Conservation (phyloP, 306 rosid genomes). For the Cicer yamashitae region DNA sequence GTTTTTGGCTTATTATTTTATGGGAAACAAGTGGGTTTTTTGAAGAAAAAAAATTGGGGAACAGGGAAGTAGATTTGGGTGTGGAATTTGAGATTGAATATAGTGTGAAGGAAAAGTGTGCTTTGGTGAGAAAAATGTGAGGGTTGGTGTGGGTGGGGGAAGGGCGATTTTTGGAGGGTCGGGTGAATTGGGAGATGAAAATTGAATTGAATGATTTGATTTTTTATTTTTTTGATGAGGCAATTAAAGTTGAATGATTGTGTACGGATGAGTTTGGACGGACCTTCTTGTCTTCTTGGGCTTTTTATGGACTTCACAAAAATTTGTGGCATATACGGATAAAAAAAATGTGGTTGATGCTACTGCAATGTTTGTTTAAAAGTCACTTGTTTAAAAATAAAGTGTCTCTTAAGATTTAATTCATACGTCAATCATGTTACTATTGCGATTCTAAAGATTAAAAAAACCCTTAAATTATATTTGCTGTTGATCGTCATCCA, state of each 20-base stretch:
- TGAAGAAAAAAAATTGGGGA: background rate
- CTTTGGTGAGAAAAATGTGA: slow-evolving; percentile 4
- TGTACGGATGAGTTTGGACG: no score
- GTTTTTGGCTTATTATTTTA: background rate
- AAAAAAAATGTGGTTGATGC: no score
- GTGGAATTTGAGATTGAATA: background rate
- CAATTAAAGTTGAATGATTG: background rate
- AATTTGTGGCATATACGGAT: no score
- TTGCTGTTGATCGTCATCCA: no score
- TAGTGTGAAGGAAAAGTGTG: background rate
- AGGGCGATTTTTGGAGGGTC: background rate
- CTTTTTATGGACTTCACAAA: background rate
- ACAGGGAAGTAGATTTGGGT: slow-evolving; percentile 6
- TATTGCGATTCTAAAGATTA: no score
- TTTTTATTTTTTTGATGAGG: no score
- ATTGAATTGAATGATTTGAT: background rate
- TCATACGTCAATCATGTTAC: no score
- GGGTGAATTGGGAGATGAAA: background rate
- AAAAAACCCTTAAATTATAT: no score
- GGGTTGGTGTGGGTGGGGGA: background rate
- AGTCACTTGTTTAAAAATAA: no score
- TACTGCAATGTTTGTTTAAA: no score
- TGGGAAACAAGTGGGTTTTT: background rate
- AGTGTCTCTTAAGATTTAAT: no score
- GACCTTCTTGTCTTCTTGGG: background rate